These are phyloP conservation scores for Dichotomocladium elegans DNA, from an alignment of 371 early-diverging fungal genomes.

Conservation along the genomic window DNA sequence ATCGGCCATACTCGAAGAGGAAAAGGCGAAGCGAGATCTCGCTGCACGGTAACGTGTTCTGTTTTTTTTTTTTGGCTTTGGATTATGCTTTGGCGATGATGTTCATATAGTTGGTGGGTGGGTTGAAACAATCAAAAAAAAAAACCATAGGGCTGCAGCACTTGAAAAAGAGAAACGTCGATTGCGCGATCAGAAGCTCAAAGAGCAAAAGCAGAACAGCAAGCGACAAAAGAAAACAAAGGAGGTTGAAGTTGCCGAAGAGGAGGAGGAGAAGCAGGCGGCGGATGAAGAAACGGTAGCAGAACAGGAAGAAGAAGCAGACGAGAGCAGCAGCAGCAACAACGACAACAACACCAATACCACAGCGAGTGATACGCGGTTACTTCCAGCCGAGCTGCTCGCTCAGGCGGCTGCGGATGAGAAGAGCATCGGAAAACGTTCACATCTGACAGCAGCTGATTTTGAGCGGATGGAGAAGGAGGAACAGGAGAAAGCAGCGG, in stretches of 20 bases:
- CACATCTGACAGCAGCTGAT: conserved; percentile 40
- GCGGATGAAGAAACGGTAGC: conserved; percentile 5
- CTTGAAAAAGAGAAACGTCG: conserved; percentile 43
- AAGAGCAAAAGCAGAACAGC: conserved; percentile 44
- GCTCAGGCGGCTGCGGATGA: conserved; percentile 38
- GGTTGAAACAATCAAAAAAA: neutral
- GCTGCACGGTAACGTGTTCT: conserved; percentile 35
- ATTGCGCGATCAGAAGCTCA: conserved; percentile 35
- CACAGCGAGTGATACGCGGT: neutral
- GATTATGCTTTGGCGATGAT: neutral
- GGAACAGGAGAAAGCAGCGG: conserved; percentile 27
- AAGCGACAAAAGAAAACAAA: conserved; percentile 19
- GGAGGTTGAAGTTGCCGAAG: conserved; percentile 15
- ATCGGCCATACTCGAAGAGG: conserved; percentile 14
- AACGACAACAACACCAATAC: too few relatives aligned
- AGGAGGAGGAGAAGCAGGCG: conserved; percentile 6
- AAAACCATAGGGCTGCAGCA: conserved; percentile 19
- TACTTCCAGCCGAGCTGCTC: conserved; percentile 32
- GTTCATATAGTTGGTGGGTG: neutral
- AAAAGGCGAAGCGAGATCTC: conserved; percentile 27
- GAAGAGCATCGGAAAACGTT: conserved; percentile 27
- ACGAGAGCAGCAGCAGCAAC: too few relatives aligned
- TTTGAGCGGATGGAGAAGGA: conserved; percentile 47
- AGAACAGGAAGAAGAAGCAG: conserved; percentile 12
- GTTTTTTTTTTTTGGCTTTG: too few relatives aligned